Conservation (phyloP, 1,284 basidiomycete genomes). For the Naganishia albida region DNA sequence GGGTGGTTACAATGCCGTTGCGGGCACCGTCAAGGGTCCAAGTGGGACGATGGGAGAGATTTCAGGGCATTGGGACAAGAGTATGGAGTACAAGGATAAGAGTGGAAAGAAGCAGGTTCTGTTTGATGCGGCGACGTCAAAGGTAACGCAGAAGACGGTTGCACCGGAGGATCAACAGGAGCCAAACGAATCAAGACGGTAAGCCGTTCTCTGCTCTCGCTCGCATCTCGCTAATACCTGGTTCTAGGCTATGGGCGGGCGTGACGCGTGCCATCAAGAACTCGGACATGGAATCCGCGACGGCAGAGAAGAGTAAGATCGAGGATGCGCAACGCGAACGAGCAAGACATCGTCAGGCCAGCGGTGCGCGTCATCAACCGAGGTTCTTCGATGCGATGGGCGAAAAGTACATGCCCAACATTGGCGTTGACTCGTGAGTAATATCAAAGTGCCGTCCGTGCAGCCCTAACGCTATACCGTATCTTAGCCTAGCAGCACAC, state of each 20-base stretch:
- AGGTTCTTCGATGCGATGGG: slow-evolving; percentile 76
- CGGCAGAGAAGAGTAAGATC: slow-evolving; percentile 82
- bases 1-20: slow-evolving; percentile 89
- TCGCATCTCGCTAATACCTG: no score
- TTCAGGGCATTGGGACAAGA: slow-evolving; percentile 84
- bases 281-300: slow-evolving; percentile 93
- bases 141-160: slow-evolving; percentile 77
- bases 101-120: slow-evolving; percentile 73
- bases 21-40: slow-evolving; percentile 69
- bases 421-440: slow-evolving; percentile 62
- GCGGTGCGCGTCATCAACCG: slow-evolving; percentile 63
- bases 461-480: neutral
- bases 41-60: slow-evolving; percentile 81
- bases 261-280: slow-evolving; percentile 82
- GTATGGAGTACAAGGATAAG: slow-evolving; percentile 79
- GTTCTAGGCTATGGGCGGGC: slow-evolving; percentile 72
- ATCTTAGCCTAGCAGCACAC: slow-evolving; percentile 63
- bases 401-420: slow-evolving; percentile 76
- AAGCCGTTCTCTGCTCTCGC: slow-evolving; percentile 40
- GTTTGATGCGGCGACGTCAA: slow-evolving; percentile 79
- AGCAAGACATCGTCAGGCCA: slow-evolving; percentile 73
- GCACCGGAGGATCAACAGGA: slow-evolving; percentile 85
- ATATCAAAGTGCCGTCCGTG: neutral
- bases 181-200: slow-evolving; percentile 83
- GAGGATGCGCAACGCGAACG: slow-evolving; percentile 89